Base-by-base conservation (phyloP, 768 basidiomycete genomes). In the Suillus subaureus region DNA sequence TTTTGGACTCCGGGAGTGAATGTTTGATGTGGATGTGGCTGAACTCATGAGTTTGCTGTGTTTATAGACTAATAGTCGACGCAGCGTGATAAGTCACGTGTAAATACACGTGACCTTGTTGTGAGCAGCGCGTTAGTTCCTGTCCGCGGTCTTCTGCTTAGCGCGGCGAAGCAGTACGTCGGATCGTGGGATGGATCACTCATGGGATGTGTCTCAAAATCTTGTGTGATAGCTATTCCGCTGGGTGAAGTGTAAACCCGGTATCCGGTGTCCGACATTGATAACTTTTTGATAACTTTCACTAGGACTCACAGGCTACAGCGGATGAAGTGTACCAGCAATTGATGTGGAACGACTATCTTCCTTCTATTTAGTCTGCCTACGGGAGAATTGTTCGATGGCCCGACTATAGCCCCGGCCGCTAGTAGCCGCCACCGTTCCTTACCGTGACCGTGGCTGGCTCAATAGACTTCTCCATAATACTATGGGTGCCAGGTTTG, bases 321-420 rank as follows among this genome's bases (percentile, higher is more conserved):
- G 28, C n/a, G 55, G 37, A 56, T 56, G 21, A 35, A 21, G 26
- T 18, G 23, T 57, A 23, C 12, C 55, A 35, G n/a, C 35, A 28
- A 49, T 47, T 47, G 12, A 23, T n/a, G 55, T 74, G 77, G 31
- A 83, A 83, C 64, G 79, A 86, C 70, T 85, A 90, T 72, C 82
- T 90, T 33, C 80, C 84, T 62, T 68, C 85, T 56, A 78, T 86
- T 88, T 64, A 68, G 83, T 73, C 7, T 26, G 47, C 13, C n/a
- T 47, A 49, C 47, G 47, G 45, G 45, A 23, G 21, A 47, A n/a
- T 47, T n/a, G 18, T 45, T 45, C 43, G 4, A 45, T 49, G 33
- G 5, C 6, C n/a, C 12, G 45, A 23, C 23, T 49, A 15, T 16
- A 28, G 26, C 51, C 23, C 51, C 9, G 7, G 51, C 52, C 52